Conservation (phyloP, 257 asterid species). For the Solanum appendiculatum region DNA sequence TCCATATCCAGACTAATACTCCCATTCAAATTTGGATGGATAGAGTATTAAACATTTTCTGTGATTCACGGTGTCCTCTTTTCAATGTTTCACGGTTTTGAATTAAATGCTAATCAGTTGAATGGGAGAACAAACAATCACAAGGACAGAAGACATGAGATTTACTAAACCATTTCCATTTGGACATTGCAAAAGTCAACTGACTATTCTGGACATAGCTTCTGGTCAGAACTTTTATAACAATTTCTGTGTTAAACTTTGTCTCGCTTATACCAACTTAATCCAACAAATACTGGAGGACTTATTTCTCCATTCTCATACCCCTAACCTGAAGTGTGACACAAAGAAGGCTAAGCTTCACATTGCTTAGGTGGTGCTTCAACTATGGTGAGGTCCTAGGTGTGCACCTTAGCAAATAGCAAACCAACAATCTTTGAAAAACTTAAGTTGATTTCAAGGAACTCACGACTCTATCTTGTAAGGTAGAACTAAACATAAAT, state of each 20-base stretch:
- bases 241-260: neutral
- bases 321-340: neutral
- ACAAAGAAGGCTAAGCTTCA: neutral
- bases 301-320: neutral
- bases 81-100: neutral
- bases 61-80: neutral
- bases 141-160: neutral
- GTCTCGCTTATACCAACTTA: neutral
- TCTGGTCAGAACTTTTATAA: neutral
- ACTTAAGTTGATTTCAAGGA: neutral
- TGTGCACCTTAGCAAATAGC: neutral
- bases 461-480: neutral
- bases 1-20: neutral
- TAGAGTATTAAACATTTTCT: neutral
- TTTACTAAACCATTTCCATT: neutral
- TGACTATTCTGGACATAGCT: neutral
- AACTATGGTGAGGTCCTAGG: neutral
- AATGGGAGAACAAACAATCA: neutral
- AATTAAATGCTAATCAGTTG: neutral
- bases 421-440: neutral
- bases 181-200: neutral
- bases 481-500: neutral
- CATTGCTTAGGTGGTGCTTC: neutral
- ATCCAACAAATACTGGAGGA: neutral
- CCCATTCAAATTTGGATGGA: neutral